These are phyloP conservation scores for Trypanosoma rangeli DNA, from an alignment of 208 protist genomes.

Conservation along the genomic window DNA sequence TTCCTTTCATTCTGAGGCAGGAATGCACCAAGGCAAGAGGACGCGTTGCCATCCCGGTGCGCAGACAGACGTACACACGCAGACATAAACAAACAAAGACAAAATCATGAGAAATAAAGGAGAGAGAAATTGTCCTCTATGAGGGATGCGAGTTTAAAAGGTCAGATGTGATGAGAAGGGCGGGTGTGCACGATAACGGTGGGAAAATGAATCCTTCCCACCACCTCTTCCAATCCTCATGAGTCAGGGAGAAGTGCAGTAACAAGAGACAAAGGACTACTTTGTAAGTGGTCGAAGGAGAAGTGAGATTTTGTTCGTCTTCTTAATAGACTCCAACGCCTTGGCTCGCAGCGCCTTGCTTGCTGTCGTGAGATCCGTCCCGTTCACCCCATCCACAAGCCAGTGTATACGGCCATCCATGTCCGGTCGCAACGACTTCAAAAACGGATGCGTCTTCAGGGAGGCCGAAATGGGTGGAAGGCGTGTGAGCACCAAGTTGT, in stretches of 20 bases:
- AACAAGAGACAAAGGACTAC: background rate
- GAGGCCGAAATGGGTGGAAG: slow-evolving; percentile 39
- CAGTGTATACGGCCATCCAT: slow-evolving; percentile 41
- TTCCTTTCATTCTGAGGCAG: background rate
- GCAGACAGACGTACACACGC: background rate
- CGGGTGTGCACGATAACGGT: background rate
- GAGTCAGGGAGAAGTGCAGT: background rate
- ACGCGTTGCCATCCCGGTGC: too few relatives aligned
- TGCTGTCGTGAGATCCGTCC: slow-evolving; percentile 43
- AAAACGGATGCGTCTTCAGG: slow-evolving; percentile 38
- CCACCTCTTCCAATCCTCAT: background rate
- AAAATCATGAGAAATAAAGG: background rate
- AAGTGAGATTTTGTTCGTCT: slow-evolving; percentile 26
- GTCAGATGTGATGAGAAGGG: background rate
- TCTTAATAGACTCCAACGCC: slow-evolving; percentile 49
- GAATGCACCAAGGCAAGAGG: background rate
- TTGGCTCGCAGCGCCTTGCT: slow-evolving; percentile 34
- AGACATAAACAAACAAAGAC: background rate
- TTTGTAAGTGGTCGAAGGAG: slow-evolving; percentile 22
- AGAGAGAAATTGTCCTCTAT: background rate
- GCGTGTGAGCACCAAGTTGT: slow-evolving; percentile 48
- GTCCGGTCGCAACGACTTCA: slow-evolving; percentile 39
- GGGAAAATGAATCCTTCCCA: background rate
- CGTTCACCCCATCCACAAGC: slow-evolving; percentile 57
- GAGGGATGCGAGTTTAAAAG: background rate